These are phyloP conservation scores for Lomentospora prolificans DNA, from an alignment of 2,329 filamentous ascomycete genomes.

Conservation along the genomic window DNA sequence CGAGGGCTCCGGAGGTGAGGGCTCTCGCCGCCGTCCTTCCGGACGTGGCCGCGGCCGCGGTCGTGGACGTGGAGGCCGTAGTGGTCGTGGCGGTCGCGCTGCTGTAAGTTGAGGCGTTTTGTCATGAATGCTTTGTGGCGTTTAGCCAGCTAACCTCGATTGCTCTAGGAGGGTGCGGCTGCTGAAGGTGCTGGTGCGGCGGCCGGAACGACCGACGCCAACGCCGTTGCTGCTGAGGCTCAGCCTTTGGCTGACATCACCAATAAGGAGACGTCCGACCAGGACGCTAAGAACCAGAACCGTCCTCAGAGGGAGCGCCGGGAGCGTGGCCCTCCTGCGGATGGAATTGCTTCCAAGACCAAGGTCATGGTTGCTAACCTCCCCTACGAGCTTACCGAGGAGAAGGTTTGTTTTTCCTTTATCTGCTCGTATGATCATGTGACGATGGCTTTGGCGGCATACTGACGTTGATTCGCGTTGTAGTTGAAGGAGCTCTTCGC, in stretches of 20 bases:
- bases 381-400: slow-evolving; percentile 94
- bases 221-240: slow-evolving; percentile 38
- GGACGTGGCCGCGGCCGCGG: slow-evolving; percentile 60
- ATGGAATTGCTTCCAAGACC: slow-evolving; percentile 96
- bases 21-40: slow-evolving; percentile 50
- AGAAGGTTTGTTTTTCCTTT: slow-evolving; percentile 57
- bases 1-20: slow-evolving; percentile 63
- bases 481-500: slow-evolving; percentile 96
- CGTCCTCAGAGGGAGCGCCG: slow-evolving; percentile 51
- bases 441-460: neutral
- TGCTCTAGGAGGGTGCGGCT: slow-evolving; percentile 20
- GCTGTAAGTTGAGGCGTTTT: slow-evolving; percentile 14
- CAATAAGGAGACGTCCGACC: slow-evolving; percentile 41
- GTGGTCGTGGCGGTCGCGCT: slow-evolving; percentile 45
- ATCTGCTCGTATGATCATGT: neutral
- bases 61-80: slow-evolving; percentile 58
- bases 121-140: neutral
- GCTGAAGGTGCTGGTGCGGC: slow-evolving; percentile 34
- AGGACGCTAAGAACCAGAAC: slow-evolving; percentile 46
- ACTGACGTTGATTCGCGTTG: slow-evolving; percentile 10
- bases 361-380: slow-evolving; percentile 99
- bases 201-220: slow-evolving; percentile 27
- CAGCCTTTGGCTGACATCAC: slow-evolving; percentile 53
- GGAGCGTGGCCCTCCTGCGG: slow-evolving; percentile 90
- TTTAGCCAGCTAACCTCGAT: neutral